Base-by-base conservation (phyloP, 2,329 filamentous ascomycete genomes). In the Cytospora schulzeri region DNA sequence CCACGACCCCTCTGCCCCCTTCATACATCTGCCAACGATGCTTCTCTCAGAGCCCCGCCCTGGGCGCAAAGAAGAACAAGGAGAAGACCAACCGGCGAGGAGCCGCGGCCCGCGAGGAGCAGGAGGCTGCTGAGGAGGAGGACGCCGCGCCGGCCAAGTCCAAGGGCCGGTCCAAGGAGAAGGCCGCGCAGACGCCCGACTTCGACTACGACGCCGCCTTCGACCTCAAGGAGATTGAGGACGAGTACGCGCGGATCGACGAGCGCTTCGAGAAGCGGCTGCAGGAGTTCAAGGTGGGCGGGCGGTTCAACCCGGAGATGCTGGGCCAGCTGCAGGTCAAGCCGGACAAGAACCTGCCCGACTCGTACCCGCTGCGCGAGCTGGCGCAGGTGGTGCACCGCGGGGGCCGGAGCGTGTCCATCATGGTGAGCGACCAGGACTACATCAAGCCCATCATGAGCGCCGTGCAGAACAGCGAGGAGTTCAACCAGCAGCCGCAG, bases 401-500 rank as follows among this genome's bases (percentile, higher is more conserved):
- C 11, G 77, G 78, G 52, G 77, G 77, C 0, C 74, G 78, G 26
- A 70, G 72, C 12, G 74, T 78, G 60, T 74, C 71, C 26, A 71
- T 80, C 66, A 69, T 80, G 2, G 75, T 74, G 53, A 75, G 78
- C 69, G 78, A 80, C 69, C 73, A 68, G 48, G 73, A 68, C 9
- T 82, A 80, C 71, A 74, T 85, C 69, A 83, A 83, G 77, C 78
- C 82, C 3, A 81, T 86, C 75, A 81, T 85, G 79, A 80, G 78
- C 70, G 84, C 84, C 35, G 77, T 86, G 58, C 83, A 85, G 75
- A 70, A 74, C 33, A 81, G 78, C 70, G 71, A 73, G n/a, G 79
- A 83, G 69, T 86, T 83, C 75, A 86, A 86, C 78, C 84, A 86
- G 79, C 84, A 86, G 79, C 84, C 84, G 55, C 85, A 87, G 79